phyloP scores from a whole-genome alignment of 495 filamentous ascomycete genomes.

The Lasiosphaeria hispida region DNA sequence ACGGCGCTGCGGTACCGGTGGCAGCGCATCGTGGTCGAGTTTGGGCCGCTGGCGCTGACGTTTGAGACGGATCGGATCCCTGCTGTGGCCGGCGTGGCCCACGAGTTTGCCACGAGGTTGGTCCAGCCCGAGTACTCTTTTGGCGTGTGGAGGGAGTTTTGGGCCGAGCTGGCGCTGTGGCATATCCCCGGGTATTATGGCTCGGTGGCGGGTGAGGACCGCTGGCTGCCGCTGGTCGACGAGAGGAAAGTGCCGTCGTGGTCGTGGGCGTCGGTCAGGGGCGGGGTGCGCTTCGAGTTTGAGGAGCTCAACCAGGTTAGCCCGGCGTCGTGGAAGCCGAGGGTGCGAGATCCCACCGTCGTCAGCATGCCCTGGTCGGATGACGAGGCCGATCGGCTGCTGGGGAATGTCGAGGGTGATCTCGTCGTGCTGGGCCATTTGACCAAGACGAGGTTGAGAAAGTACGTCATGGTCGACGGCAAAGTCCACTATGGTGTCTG shows the following conservation, averaged over 20 bases:
- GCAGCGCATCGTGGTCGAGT: conserved; percentile 25
- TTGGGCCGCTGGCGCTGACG: conserved; percentile 22
- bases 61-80: conserved; percentile 23
- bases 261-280: neutral
- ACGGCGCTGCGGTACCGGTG: conserved; percentile 12
- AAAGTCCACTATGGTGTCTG: neutral
- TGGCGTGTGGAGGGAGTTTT: conserved; percentile 26
- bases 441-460: neutral
- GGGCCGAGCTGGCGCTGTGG: conserved; percentile 11
- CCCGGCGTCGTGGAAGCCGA: neutral
- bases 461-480: neutral
- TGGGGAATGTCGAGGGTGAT: neutral
- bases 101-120: conserved; percentile 9
- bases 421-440: neutral
- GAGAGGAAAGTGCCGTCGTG: neutral
- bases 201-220: neutral
- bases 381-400: neutral
- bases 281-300: neutral
- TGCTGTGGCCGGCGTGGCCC: conserved; percentile 23
- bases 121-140: conserved; percentile 13
- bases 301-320: neutral
- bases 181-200: neutral
- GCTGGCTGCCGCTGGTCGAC: neutral
- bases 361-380: neutral
- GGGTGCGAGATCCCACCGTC: neutral